Base-by-base conservation (phyloP, 805 yeast species). In the Candida caryicola region DNA sequence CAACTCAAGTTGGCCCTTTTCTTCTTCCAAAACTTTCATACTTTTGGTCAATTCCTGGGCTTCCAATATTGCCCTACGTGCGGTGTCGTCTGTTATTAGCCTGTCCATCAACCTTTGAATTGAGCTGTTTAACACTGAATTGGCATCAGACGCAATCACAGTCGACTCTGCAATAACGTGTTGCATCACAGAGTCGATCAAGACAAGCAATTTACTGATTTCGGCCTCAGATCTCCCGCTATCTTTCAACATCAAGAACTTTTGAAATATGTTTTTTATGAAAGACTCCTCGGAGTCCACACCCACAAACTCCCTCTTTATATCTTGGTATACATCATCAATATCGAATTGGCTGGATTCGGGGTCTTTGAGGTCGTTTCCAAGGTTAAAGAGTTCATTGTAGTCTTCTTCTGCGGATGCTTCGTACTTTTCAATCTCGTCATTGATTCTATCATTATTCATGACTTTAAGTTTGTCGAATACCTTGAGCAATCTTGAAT, bases 361-460 rank as follows among this genome's bases (percentile, higher is more conserved):
- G 15, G 34, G 27, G 4, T 35, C 42, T 7, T 39, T 29, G 5
- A 38, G 18, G 23, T 43, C 16, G 16, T 23, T 35, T 43, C 14
- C 34, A 16, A 41, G 23, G 29, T 41, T 34, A 28, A 49, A 41
- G 12, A 55, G 45, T n/a, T 53, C 56, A 16, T 51, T 50, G 37
- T 56, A 64, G 40, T 69, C 74, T 17, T 65, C 71, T 38, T 64
- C 71, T 1, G 69, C 73, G 37, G 45, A 59, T 2, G 45, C 53
- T 41, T 68, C 70, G 41, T 64, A 69, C 31, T 56, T 57, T 17
- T 65, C 67, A 17, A 68, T 64, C 35, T 64, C 70, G 19, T 60
- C 62, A 31, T 59, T 54, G 35, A 66, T 53, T 40, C 63, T 50
- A 5, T 44, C 50, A 42, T 62, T 62, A 29, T 60, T 49, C 15